Evolutionary conservation across 345 rosid species (phyloP), one percentile per base, ranked within the genome.

Genomic region (Eucalyptus grandis): DNA sequence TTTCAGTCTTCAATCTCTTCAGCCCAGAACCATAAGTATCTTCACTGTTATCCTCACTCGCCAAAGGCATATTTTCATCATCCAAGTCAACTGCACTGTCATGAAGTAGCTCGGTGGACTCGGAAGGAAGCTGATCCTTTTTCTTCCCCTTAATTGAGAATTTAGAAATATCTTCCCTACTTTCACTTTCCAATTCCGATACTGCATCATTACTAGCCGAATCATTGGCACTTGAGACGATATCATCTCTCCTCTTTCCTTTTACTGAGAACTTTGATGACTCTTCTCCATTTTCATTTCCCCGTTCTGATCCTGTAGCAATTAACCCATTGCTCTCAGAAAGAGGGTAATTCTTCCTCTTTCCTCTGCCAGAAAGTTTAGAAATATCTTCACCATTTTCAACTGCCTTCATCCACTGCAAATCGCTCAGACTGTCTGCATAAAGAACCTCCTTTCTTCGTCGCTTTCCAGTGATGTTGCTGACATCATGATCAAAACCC

Each of bases 351-450:
- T 92, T 94, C 90, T 93, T 92, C 88, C 94, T 95, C 90, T 92
- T 96, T 81, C 93, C 94, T 92, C 87, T 95, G 56, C 69, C 88
- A 30, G 95, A 92, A 88, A 94, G 81, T 89, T 80, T 94, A 11
- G 94, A 91, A 88, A 95, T 53, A 90, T 96, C 98, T 94, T 95
- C 96, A 86, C 99, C 99, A 49, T 94, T 98, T 93, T 98, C 99
- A 60, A 98, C 97, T 49, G 99, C 99, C 91, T 94, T 98, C 94
- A 97, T 93, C 96, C 97, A 98, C 90, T 97, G 98, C 87, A 93
- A 88, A 89, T 97, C 99, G 77, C 98, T 98, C 83, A 98, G 85
- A 69, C 97, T 90, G 91, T 98, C 99, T n/a, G 94, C 95, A 89
- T 96, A 96, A 85, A 93, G 92, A 12, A 94, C 97, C 86, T 95